Evolutionary conservation across 148 eudicot species (phyloP), one percentile per base, ranked within the genome.

Genomic region (Dianthus caryophyllus): DNA sequence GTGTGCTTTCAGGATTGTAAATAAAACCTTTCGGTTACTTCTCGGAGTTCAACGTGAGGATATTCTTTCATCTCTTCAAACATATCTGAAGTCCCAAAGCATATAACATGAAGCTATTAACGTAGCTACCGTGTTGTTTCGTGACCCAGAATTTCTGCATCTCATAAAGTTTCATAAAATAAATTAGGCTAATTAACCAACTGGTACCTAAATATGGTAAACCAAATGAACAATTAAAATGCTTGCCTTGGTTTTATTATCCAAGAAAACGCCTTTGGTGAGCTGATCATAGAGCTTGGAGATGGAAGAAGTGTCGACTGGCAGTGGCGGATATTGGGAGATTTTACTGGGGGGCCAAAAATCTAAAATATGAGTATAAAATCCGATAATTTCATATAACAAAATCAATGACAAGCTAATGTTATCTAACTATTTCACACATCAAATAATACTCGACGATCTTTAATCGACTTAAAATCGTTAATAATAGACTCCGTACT

Each of bases 61-160:
- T 9, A 9, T 15, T 27, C 69, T 33, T 44, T 9, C 18, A 16
- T 27, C 41, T 25, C 27, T 50, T 60, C 17, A 33, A 33, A 9
- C n/a, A 15, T 5, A 54, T 1, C 27, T 11, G 13, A 24, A 71
- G 51, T 50, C 2, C 30, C 16, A 67, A 6, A 16, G 74, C 74
- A 62, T 71, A 71, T 22, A 71, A 27, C 67, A 61, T 62, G 25
- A 71, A 71, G 67, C 74, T 36, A 52, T 71, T 71, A 36, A 24
- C 6, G 52, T 38, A 70, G 66, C 9, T 2, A 13, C 43, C 67
- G 25, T 51, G 18, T 11, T 22, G 60, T 11, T 61, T 17, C 49
- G 54, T 13, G 14, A 62, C 59, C 74, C 74, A 71, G 31, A 31
- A 71, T 52, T 38, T 71, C 74, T 71, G 61, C 67, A 59, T 51